Evolutionary conservation across 148 eudicot species (phyloP), one percentile per base, ranked within the genome.

Genomic region (Simmondsia chinensis): DNA sequence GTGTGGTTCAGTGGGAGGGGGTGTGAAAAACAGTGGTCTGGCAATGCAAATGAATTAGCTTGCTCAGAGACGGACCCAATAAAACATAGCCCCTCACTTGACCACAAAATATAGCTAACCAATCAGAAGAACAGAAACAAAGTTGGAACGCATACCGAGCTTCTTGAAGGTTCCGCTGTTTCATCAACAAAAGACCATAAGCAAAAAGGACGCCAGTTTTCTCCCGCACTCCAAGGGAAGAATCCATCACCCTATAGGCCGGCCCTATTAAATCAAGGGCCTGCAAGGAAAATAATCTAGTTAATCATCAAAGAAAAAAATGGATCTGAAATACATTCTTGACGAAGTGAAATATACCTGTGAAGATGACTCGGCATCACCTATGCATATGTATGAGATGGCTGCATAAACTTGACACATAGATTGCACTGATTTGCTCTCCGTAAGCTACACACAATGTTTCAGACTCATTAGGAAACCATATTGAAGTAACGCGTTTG

Each of bases 211-310:
- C 88, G 55, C 73, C 18, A 20, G 95, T 81, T 69, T 85, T 91
- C 71, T 91, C 97, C 34, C 97, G 72, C n/a, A 76, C 75, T 28
- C 97, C 97, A 41, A 76, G 65, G 68, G 74, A 91, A 58, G 95
- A 81, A 79, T 91, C 97, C 76, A 82, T 65, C 37, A 56, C 66
- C 37, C 69, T 50, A 43, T 56, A 78, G 31, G 85, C 79, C 3
- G 97, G 97, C 56, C 85, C 94, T 49, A 85, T 79, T 68, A 91
- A 69, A 71, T 91, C 95, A 61, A 85, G 71, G 42, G 85, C 97
- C 97, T 89, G 80, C 57, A 50, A 42, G 23, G 21, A 60, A 38
- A 56, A n/a, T 22, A 31, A 28, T 42, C 50, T 16, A 36, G 20
- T 33, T 43, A 3, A 54, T 38, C 19, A 38, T 19, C n/a, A 15